Evolutionary conservation across 1,284 basidiomycete genomes (phyloP), one percentile per base, ranked within the genome.

Genomic region (Tylopilus sp.): DNA sequence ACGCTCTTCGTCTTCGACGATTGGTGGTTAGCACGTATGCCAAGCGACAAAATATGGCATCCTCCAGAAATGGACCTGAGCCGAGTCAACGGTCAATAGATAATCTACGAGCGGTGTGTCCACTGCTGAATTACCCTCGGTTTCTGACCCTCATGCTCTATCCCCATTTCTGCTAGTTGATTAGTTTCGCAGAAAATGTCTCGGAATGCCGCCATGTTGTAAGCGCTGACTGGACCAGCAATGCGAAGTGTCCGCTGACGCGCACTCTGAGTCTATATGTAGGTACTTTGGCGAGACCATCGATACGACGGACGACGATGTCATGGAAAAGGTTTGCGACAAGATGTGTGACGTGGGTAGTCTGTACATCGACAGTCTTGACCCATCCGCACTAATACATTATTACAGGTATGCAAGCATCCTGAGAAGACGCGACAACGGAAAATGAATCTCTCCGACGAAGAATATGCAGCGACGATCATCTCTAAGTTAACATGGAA

Each of bases 271-370:
- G 87, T 73, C 76, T 3, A 83, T 93, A 50, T 92, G 91, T 60
- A 80, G 81, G 37, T 92, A 90, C 63, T 93, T 94, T 60, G 91
- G 88, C 0, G 91, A 94, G 65, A 61, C 66, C 3, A 80, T 91
- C 37, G 77, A 88, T 56, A 63, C 71, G 3, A 67, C 63, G 5
- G 74, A 88, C 54, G 56, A 71, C 2, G 72, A 72, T 7, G 57
- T 75, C 5, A 65, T 77, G 45, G 75, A 76, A 51, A 62, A 65
- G 4, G 83, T 89, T 57, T 94, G 91, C 60, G 68, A 85, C 51
- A 72, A 74, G 35, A 91, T 92, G 88, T 94, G 91, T 60, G 91
- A 94, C 68, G 91, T 91, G 60, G 47, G 84, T 73, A 7, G 20
- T 42, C 41, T 41, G 35, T 6, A 24, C 24, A 29, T 36, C 12